A percentile compares a stretch with the other conserved stretches of the same genome.
phyloP scores from a whole-genome alignment of 345 rosid genomes.

The Turritis glabra region DNA sequence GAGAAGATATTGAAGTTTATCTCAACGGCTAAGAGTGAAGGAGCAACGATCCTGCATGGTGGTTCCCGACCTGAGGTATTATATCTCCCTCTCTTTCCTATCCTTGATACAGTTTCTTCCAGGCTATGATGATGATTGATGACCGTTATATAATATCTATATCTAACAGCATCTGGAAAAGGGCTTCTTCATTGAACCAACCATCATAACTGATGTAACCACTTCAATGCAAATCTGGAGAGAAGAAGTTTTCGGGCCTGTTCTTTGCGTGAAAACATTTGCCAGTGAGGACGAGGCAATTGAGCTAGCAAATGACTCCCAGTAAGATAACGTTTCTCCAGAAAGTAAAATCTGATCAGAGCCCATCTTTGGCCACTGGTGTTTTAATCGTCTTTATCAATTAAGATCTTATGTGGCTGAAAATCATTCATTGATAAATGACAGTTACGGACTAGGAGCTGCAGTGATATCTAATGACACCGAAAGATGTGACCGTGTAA shows the following conservation, averaged over 20 bases:
- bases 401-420: conserved; percentile 21
- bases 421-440: conserved; percentile 29
- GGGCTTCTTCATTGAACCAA: conserved; percentile 84
- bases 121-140: conserved; percentile 18
- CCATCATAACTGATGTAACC: conserved; percentile 70
- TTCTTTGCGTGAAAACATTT: conserved; percentile 86
- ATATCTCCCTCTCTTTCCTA: neutral
- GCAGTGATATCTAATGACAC: conserved; percentile 90
- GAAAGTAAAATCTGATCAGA: conserved; percentile 5
- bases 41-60: conserved; percentile 78
- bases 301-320: conserved; percentile 89
- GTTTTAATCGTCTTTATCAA: neutral
- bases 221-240: conserved; percentile 98
- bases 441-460: conserved; percentile 81
- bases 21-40: conserved; percentile 81
- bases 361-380: neutral
- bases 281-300: conserved; percentile 89
- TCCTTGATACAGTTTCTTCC: conserved; percentile 15
- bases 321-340: conserved; percentile 51
- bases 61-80: conserved; percentile 80
- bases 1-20: conserved; percentile 72
- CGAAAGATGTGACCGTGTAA: conserved; percentile 87
- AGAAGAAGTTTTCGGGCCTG: conserved; percentile 98
- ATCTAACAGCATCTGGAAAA: conserved; percentile 66
- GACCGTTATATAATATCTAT: neutral